These are phyloP conservation scores for Dictyostelium brefeldianum DNA, from an alignment of 78 protist species.

Conservation along the genomic window DNA sequence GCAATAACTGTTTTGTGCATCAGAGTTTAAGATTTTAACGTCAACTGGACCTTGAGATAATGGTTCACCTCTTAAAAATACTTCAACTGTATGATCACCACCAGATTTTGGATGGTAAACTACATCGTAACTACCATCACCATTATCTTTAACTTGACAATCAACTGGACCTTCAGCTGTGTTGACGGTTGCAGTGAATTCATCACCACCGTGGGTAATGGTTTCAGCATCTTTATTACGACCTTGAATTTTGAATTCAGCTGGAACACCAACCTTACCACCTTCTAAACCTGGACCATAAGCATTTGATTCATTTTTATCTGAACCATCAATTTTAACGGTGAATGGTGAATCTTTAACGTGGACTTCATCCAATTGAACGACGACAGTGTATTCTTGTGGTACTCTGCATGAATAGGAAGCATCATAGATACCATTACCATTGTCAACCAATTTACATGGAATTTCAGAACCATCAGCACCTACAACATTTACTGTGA, in stretches of 20 bases:
- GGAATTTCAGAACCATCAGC: conserved; percentile 75
- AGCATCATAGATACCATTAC: conserved; percentile 68
- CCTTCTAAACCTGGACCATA: conserved; percentile 87
- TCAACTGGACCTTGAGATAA: conserved; percentile 66
- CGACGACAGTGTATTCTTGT: conserved; percentile 73
- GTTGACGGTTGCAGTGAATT: conserved; percentile 73
- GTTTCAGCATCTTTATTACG: conserved; percentile 78
- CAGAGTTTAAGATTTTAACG: conserved; percentile 49
- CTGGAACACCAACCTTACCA: conserved; percentile 71
- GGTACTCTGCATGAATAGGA: conserved; percentile 45
- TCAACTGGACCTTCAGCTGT: conserved; percentile 83
- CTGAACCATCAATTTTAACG: conserved; percentile 75
- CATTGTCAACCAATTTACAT: conserved; percentile 48
- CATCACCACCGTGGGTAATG: conserved; percentile 81
- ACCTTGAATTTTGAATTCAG: conserved; percentile 84
- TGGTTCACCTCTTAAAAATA: conserved; percentile 75
- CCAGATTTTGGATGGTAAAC: conserved; percentile 78
- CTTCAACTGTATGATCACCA: conserved; percentile 80
- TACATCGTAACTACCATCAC: conserved; percentile 80
- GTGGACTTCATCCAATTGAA: conserved; percentile 51
- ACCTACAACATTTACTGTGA: conserved; percentile 76
- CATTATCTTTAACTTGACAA: conserved; percentile 53
- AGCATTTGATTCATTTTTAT: conserved; percentile 63
- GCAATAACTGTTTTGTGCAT: conserved; percentile 55
- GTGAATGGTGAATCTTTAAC: conserved; percentile 69